These are phyloP conservation scores for Cordyceps pruinosa DNA, from an alignment of 2,329 filamentous ascomycete species.

Conservation along the genomic window DNA sequence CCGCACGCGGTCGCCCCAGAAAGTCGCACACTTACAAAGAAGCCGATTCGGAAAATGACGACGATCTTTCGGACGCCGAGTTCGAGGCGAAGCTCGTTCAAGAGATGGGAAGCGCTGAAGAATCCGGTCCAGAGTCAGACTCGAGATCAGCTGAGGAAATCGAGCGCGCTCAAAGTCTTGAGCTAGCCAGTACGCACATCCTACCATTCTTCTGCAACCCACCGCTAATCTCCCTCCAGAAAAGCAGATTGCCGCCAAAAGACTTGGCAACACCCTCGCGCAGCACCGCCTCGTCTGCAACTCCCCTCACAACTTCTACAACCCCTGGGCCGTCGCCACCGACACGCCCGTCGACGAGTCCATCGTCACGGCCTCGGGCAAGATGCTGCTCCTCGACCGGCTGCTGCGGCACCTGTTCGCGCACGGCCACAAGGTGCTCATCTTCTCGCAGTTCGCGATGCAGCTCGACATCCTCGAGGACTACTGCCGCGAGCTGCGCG, in stretches of 20 bases:
- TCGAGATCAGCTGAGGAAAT: conserved; percentile 50
- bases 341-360: conserved; percentile 64
- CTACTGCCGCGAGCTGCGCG: conserved; percentile 69
- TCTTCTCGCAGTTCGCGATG: conserved; percentile 95
- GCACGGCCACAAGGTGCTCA: conserved; percentile 79
- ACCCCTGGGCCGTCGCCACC: conserved; percentile 65
- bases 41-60: conserved; percentile 53
- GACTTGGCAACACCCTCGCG: conserved; percentile 86
- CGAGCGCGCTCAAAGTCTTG: conserved; percentile 59
- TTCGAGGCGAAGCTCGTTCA: conserved; percentile 74
- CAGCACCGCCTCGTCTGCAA: conserved; percentile 91
- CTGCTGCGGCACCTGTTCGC: conserved; percentile 69
- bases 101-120: conserved; percentile 42
- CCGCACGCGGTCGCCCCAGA: conserved; percentile 43
- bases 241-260: conserved; percentile 82
- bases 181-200: conserved; percentile 62
- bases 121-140: conserved; percentile 26
- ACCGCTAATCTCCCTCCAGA: conserved; percentile 38
- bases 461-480: conserved; percentile 87
- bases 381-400: conserved; percentile 90
- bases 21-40: conserved; percentile 44
- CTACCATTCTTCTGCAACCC: background rate
- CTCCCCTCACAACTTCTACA: conserved; percentile 93
- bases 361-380: conserved; percentile 81
- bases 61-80: conserved; percentile 67